These are phyloP conservation scores for Breynia disticha DNA, from an alignment of 441 rosid genomes.

Conservation along the genomic window DNA sequence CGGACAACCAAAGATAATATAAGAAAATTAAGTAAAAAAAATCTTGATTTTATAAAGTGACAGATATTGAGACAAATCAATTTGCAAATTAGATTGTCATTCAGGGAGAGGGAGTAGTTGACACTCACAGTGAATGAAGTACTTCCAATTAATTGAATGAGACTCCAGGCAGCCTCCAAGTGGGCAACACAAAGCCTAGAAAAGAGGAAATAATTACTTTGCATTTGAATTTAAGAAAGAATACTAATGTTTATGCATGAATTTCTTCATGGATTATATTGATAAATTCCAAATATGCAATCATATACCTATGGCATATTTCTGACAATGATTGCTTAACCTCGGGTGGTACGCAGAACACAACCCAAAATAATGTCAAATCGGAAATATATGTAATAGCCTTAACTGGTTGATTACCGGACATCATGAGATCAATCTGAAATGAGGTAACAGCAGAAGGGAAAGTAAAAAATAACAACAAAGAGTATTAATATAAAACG, in stretches of 20 bases:
- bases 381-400: slow-evolving; percentile 50
- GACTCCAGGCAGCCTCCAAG: slow-evolving; percentile 61
- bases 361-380: slow-evolving; percentile 59
- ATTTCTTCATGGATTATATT: too few species aligned
- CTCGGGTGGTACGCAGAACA: slow-evolving; percentile 52
- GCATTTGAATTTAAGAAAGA: too few species aligned
- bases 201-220: slow-evolving; percentile 5
- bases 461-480: slow-evolving; percentile 9
- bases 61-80: too few species aligned
- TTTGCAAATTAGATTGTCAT: too few species aligned
- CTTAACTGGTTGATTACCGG: slow-evolving; percentile 72
- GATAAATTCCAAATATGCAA: too few species aligned
- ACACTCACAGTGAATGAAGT: slow-evolving; percentile 47
- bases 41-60: too few species aligned
- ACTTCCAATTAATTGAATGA: slow-evolving; percentile 43
- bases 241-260: too few species aligned
- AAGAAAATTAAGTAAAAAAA: too few species aligned
- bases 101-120: too few species aligned
- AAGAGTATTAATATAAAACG: slow-evolving; percentile 1
- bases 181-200: slow-evolving; percentile 57
- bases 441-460: slow-evolving; percentile 13
- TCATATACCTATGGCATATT: slow-evolving; percentile 43
- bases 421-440: slow-evolving; percentile 87
- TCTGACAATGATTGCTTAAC: slow-evolving; percentile 44
- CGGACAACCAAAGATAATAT: too few species aligned